Evolutionary conservation across 306 rosid genomes (phyloP), one percentile per base, ranked within the genome.

Genomic region (Cucurbita moschata): DNA sequence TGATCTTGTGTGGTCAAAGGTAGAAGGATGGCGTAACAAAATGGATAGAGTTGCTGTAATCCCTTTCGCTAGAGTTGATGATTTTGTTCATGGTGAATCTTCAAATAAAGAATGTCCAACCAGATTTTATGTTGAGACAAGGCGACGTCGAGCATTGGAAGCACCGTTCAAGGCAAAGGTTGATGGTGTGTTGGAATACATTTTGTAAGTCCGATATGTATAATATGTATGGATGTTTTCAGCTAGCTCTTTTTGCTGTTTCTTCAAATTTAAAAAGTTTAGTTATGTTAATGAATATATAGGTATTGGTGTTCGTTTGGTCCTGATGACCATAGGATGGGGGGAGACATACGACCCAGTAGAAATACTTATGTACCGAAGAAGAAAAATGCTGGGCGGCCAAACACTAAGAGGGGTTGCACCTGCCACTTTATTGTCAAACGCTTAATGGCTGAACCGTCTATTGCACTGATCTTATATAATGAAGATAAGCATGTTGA

Each of bases 291-390:
- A 81, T 14, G 21, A 55, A 72, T 60, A 43, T 79, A 81, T 62
- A 94, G 98, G 79, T 94, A 90, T 81, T 91, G 98, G 98, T 94
- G 98, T 81, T 94, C 98, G 49, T 91, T 90, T 86, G 99, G 99
- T 61, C 97, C 96, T 47, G 99, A 94, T 78, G 99, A 94, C 83
- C 92, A 86, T 55, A 83, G 96, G 76, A 85, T 79, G 73, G 97
- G 96, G 46, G 99, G 96, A 54, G 38, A 87, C 68, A 87, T 85
- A 54, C 77, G 97, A 43, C 97, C 99, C 19, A 94, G 98, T 79
- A 82, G 96, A 63, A 84, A 63, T 83, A 83, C 88, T 1, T 88
- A 84, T 79, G 86, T 84, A 47, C 90, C 96, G 13, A 92, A 88
- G 89, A 92, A 87, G 83, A 92, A 90, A 81, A 92, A 83, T 80